Base-by-base conservation (phyloP, 495 filamentous ascomycete species). In the Tuber calosporum region DNA sequence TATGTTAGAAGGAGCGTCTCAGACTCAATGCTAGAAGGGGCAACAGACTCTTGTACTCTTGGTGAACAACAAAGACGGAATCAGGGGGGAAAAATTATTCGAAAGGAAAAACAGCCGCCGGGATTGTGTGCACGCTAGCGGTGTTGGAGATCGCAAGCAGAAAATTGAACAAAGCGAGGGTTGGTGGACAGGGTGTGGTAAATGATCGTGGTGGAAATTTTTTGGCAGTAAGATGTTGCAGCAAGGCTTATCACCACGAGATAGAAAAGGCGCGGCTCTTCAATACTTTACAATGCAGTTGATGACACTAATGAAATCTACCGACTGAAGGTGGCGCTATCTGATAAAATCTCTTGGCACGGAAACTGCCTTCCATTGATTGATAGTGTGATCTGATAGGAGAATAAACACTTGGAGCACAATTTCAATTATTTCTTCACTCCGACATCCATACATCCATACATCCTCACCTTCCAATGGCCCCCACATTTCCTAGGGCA, bases 1-100 rank as follows among this genome's bases (percentile, higher is more conserved):
- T 41, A 58, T 30, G 17, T 75, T 68, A 74, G 73, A 38, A 67
- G 17, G 66, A 37, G 41, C 15, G 6, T 7, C 30, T 58, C 26
- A 26, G 26, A 34, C 53, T 19, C 26, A 62, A 34, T 62, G 26
- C 26, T 58, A 13, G 53, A 34, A 26, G 26, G 53, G 15, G 53
- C 26, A 62, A 15, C 53, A 5, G 17, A 62, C 53, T n/a, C n/a
- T 62, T 62, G 26, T 62, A 7, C 26, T 62, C 34, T 62, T 62
- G 53, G 53, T 62, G 53, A 7, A 34, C 34, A 62, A 62, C 15
- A 34, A 34, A 26, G 26, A 62, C 13, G 53, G 53, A 62, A 62
- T 62, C 34, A 34, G 1, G 8, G 45, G 3, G 26, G 53, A 58
- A 34, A 62, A 34, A 34, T 15, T 62, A 62, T 62, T 62, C 26